Evolutionary conservation across 2,329 filamentous ascomycete genomes (phyloP).

Genomic region (Colletotrichum tamarilloi): DNA sequence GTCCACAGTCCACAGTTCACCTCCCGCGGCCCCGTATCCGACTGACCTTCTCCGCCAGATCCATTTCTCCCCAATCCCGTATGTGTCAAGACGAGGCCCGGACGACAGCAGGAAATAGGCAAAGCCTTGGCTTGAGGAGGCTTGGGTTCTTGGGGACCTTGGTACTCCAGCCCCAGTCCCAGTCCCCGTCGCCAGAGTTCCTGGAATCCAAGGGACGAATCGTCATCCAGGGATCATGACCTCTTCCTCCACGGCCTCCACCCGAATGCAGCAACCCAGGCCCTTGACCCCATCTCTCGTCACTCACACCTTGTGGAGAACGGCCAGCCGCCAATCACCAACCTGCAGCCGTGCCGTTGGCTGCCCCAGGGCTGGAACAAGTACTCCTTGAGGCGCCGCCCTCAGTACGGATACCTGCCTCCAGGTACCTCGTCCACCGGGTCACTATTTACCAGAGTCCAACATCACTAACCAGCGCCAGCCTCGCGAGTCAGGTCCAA

Average conservation of each 20-base stretch:
- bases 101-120: neutral
- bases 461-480: neutral
- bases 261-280: slow-evolving; percentile 10
- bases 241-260: slow-evolving; percentile 25
- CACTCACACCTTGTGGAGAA: slow-evolving; percentile 23
- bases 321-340: slow-evolving; percentile 27
- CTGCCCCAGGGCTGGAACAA: slow-evolving; percentile 13
- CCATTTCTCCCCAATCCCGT: neutral
- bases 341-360: slow-evolving; percentile 16
- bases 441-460: slow-evolving; percentile 13
- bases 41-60: slow-evolving; percentile 9
- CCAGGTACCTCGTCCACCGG: neutral
- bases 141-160: too few relatives aligned
- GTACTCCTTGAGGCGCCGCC: neutral
- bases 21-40: neutral
- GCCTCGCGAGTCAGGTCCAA: slow-evolving; percentile 32
- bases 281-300: slow-evolving; percentile 6
- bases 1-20: neutral
- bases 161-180: neutral
- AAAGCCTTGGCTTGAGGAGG: neutral
- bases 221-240: neutral
- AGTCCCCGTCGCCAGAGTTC: neutral
- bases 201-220: slow-evolving; percentile 1
- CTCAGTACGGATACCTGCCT: neutral
- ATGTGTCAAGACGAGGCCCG: slow-evolving; percentile 15